These are phyloP conservation scores for Globisporangium camurandrum DNA, from an alignment of 352 stramenopile genomes.

Conservation along the genomic window DNA sequence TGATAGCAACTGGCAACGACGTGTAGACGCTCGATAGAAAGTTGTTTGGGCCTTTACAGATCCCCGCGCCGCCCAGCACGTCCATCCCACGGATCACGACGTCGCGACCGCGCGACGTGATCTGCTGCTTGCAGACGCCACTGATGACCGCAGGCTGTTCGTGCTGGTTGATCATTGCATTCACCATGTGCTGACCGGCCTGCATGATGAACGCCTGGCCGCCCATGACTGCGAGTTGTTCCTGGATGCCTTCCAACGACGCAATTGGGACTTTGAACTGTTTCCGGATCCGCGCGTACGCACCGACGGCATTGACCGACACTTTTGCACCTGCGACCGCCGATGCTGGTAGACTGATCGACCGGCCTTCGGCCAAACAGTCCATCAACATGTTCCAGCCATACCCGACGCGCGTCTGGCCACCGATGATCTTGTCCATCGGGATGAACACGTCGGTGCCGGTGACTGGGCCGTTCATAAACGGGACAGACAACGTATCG, in stretches of 20 bases:
- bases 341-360: slow-evolving; percentile 94
- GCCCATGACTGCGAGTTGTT: slow-evolving; percentile 92
- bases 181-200: slow-evolving; percentile 95
- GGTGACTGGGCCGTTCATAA: slow-evolving; percentile 98
- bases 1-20: slow-evolving; percentile 95
- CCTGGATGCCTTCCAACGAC: slow-evolving; percentile 97
- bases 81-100: slow-evolving; percentile 97
- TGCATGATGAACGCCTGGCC: slow-evolving; percentile 93
- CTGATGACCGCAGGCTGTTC: slow-evolving; percentile 97
- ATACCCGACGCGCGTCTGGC: slow-evolving; percentile 93
- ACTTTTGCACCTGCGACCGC: slow-evolving; percentile 89
- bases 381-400: slow-evolving; percentile 99
- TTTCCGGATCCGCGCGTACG: slow-evolving; percentile 95
- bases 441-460: slow-evolving; percentile 97
- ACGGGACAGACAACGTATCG: slow-evolving; percentile 93
- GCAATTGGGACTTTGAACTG: slow-evolving; percentile 98
- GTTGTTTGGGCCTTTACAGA: slow-evolving; percentile 96
- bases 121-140: slow-evolving; percentile 99
- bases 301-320: slow-evolving; percentile 91
- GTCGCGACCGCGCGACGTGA: slow-evolving; percentile 92
- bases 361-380: slow-evolving; percentile 95
- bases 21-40: slow-evolving; percentile 95
- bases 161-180: slow-evolving; percentile 98
- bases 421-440: slow-evolving; percentile 96
- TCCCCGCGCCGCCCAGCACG: slow-evolving; percentile 93